Evolutionary conservation across 2,329 filamentous ascomycete genomes (phyloP), one percentile per base, ranked within the genome.

Genomic region (Pseudonectria foliicola): DNA sequence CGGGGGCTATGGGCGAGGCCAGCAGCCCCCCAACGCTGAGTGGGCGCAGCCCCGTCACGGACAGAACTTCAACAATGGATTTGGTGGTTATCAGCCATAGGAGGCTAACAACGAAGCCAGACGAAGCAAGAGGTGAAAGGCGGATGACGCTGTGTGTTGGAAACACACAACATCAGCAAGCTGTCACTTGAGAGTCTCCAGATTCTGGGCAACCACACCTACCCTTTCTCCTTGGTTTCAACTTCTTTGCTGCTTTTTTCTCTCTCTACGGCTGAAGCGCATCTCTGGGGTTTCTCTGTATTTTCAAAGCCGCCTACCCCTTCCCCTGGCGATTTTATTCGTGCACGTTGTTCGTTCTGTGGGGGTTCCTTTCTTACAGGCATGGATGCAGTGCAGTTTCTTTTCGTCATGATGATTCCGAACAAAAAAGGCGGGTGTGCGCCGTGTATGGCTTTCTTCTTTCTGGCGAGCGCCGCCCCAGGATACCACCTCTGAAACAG

Each of bases 1-100:
- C 50, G 86, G 85, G 52, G 86, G 86, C 42, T 95, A 88, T 56
- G 86, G 85, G 44, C 85, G 87, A 57, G 86, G 85, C 46, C 75
- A 78, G 50, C 70, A 74, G 53, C 67, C 68, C 26, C 70, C 73
- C 27, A 74, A 72, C 45, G 55, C 67, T 43, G 72, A 75, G 52
- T 76, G 74, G 74, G 59, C 62, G 36, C 68, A 73, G 54, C 62
- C 67, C 33, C 63, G 63, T 33, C 66, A 65, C 16, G 67, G 67
- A 36, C 74, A 77, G 56, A 75, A 71, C 57, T 78, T 74, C 59
- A 62, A 59, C 50, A 77, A 75, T 49, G 76, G 75, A 39, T 81
- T 78, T 56, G 70, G 71, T 45, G 70, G 74, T 43, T 82, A 81
- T 60, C 77, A 80, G 60, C 73, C 73, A 45, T 80, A 70, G 57